A percentile compares a stretch with the other conserved stretches of the same genome.
These are phyloP conservation scores for Platanthera zijinensis DNA, from an alignment of 106 monocot genomes.

Conservation along the genomic window DNA sequence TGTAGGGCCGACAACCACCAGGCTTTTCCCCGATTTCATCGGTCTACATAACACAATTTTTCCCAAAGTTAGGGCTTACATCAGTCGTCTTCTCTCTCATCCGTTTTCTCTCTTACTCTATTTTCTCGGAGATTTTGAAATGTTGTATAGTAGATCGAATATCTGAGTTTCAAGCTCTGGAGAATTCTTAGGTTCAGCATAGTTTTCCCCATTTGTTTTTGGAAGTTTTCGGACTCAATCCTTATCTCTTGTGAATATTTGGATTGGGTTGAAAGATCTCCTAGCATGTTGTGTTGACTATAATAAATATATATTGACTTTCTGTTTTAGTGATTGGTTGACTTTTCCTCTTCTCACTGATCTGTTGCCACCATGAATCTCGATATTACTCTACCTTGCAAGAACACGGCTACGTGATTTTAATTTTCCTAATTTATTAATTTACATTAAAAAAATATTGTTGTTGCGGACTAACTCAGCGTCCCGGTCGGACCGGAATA, in stretches of 20 bases:
- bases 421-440: too few relatives aligned
- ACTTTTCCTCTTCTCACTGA: background rate
- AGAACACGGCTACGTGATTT: too few relatives aligned
- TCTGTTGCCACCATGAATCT: background rate
- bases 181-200: background rate
- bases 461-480: too few relatives aligned
- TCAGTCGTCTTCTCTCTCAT: background rate
- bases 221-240: background rate
- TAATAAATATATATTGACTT: background rate
- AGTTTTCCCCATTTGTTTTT: background rate
- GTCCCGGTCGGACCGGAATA: too few relatives aligned
- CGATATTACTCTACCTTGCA: background rate
- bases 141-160: conserved; percentile 7
- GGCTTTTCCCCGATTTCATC: background rate
- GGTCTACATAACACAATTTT: background rate
- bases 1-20: background rate
- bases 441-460: too few relatives aligned
- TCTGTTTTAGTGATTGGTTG: background rate
- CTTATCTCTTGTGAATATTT: background rate
- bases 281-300: background rate
- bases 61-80: background rate
- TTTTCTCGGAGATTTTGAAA: background rate
- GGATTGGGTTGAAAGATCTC: background rate
- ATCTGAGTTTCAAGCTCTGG: background rate
- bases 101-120: background rate